Base-by-base conservation (phyloP, 106 monocot species). In the Allium cepa region DNA sequence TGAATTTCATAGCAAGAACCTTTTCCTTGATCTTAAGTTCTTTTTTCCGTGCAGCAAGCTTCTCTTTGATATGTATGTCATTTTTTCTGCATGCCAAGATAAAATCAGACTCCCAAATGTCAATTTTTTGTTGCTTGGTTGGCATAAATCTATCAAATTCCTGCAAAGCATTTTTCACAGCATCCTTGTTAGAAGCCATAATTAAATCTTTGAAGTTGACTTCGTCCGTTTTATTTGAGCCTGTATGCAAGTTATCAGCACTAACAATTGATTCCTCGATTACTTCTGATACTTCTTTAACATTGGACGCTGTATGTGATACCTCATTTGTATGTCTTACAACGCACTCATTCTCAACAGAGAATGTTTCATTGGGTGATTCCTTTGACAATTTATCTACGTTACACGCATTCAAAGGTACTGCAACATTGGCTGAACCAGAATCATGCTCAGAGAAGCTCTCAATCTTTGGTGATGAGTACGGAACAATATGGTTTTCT, bases 1-100 rank as follows among this genome's bases (percentile, higher is more conserved):
- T 88, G 67, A 82, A 91, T 68, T 86, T 88, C 8, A 88, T 64
- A 2, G 85, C 62, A 71, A 91, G 91, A 67, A 69, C 76, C 28
- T 16, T 68, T 72, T 91, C 85, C 71, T 95, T 86, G 62, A 91
- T 83, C 72, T 74, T 84, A 62, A 80, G 28, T 45, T 46, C 9
- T 10, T 46, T 12, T 53, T 80, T 95, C 26, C 55, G 81, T 8
- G 66, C 50, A 11, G 49, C 73, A 47, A 91, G 46, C 36, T 69
- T 91, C 47, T 81, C 76, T 69, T 53, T 85, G 8, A 91, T 64
- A n/a, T 62, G 67, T 15, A 69, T 49, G 46, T 81, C 72, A 79
- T 72, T 73, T 13, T 50, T 68, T 63, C 53, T 73, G 26, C 53
- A 55, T 62, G 36, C 68, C 8, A 15, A 58, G 3, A 77, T 15